Base-by-base conservation (phyloP, 2,329 filamentous ascomycete genomes). In the Colletotrichum spinosum region DNA sequence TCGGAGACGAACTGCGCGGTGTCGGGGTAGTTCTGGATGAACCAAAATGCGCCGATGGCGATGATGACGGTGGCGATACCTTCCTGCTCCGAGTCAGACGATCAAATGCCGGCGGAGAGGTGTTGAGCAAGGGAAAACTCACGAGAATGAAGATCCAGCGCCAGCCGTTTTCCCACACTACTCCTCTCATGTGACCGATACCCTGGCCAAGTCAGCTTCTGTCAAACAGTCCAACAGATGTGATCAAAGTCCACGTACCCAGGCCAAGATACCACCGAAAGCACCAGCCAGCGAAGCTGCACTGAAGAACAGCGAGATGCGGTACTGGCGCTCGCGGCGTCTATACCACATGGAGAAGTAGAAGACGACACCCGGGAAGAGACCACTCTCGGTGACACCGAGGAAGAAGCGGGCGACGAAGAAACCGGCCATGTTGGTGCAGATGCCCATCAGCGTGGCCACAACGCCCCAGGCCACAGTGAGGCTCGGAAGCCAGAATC, bases 1-100 rank as follows among this genome's bases (percentile, higher is more conserved):
- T 84, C 78, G 0, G 78, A 82, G 9, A 91, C 77, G 68, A 90
- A 90, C 2, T 79, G 80, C 4, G 88, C 86, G 0, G 83, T 89
- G 39, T 82, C 79, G 0, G 88, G 88, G 60, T 89, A 90, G 74
- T 92, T 90, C 57, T 89, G 82, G n/a, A 92, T 86, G 73, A 91
- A 88, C 73, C 82, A 86, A 74, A 86, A 86, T 9, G 84, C 78
- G 8, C 73, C 73, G 11, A 83, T 59, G 0, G 85, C 80, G 0
- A 88, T 79, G 0, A 87, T 46, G 0, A 88, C 82, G 0, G 86
- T 88, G 1, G 80, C 81, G 3, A 87, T 80, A 2, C 86, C 87
- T 70, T 89, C 87, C 80, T 82, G 13, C 5, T 10, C 1, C n/a
- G 4, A 7, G 34, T 38, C 82, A 86, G 3, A 85, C 83, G 10